Evolutionary conservation across 805 yeast species (phyloP), one percentile per base, ranked within the genome.

Genomic region (Nakazawaea molendinolei): DNA sequence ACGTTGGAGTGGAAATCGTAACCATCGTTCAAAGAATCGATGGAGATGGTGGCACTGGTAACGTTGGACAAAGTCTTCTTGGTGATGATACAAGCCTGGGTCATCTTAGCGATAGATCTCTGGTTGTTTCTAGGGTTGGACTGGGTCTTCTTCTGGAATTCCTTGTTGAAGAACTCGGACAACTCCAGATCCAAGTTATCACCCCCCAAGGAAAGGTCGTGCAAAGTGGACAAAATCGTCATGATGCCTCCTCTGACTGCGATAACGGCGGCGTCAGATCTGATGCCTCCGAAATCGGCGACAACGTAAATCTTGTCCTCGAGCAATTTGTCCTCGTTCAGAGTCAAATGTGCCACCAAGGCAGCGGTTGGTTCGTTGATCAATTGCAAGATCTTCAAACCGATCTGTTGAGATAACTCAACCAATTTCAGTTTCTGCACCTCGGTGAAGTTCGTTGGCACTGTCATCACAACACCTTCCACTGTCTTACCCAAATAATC

Each of bases 291-390:
- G 52, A 92, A 85, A 62, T 92, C 98, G 38, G 95, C 94, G 48
- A 92, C 96, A 33, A 86, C 94, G 53, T 79, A 79, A 42, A 85
- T 61, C 67, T 81, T 81, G 63, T 86, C 95, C 47, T 75, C 63
- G 38, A 51, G 50, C 43, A 71, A 58, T 38, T 64, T 60, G 44
- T 71, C 75, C 28, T 61, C 71, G 38, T 67, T 58, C 24, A 64
- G 53, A 27, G 73, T 63, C 41, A 76, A 66, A 55, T 89, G 90
- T 5, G 97, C 86, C 47, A 92, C 69, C 45, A 92, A 67, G 33
- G 97, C 95, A 42, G 97, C 84, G 41, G 86, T 69, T 47, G 96
- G 96, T 67, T 92, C 98, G 58, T 80, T 80, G 55, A 92, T 81
- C 51, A 86, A 71, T 69, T 92, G 97, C 52, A 83, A 65, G 39